Evolutionary conservation across 441 rosid genomes (phyloP).

Genomic region (Gossypium trilobum): DNA sequence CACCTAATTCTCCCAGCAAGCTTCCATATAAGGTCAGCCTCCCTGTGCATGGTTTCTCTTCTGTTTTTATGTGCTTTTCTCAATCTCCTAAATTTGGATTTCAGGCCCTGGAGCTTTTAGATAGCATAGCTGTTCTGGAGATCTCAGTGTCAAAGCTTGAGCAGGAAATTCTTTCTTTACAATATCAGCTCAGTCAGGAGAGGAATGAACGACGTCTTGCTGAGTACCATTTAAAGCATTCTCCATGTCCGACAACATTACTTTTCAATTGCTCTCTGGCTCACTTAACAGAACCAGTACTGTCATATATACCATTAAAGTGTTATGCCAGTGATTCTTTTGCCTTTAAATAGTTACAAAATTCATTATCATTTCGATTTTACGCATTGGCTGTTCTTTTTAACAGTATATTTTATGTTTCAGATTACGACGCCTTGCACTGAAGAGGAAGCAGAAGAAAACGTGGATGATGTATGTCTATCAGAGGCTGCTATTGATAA

Average conservation of each 20-base stretch:
- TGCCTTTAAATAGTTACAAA: background rate
- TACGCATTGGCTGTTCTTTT: background rate
- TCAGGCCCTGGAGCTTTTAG: constrained; percentile 75
- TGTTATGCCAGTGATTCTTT: background rate
- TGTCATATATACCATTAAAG: background rate
- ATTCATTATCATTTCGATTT: background rate
- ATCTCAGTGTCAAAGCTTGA: constrained; percentile 72
- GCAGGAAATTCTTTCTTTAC: constrained; percentile 57
- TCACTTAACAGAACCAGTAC: constrained; percentile 38
- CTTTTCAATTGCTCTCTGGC: constrained; percentile 24
- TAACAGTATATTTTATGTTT: constrained; percentile 16
- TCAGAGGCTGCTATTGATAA: constrained; percentile 15
- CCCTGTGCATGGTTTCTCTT: constrained; percentile 11
- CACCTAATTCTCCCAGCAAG: constrained; percentile 42
- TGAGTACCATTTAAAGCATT: constrained; percentile 49
- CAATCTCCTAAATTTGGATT: constrained; percentile 13
- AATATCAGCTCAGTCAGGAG: constrained; percentile 72
- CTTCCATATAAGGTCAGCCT: constrained; percentile 61
- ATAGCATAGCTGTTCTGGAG: constrained; percentile 63
- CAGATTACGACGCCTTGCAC: constrained; percentile 31
- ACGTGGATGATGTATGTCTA: constrained; percentile 16
- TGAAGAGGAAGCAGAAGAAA: constrained; percentile 24
- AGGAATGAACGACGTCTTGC: constrained; percentile 65
- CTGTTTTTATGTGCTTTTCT: constrained; percentile 12
- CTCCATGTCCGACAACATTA: constrained; percentile 28